Evolutionary conservation across 768 basidiomycete species (phyloP).

Genomic region (Ramaria sp.): DNA sequence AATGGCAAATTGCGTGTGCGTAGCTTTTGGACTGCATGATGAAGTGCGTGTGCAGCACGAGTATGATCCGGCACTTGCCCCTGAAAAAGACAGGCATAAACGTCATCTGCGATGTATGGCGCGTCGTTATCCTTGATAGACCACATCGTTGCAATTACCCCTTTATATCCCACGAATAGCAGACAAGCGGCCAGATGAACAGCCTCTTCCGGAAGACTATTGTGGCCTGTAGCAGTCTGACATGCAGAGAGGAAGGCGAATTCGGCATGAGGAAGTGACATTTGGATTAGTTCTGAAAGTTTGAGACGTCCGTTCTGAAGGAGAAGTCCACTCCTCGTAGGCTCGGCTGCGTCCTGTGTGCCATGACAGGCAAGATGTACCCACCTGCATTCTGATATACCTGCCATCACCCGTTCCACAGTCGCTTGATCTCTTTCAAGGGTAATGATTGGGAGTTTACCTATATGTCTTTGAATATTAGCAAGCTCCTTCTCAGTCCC

Average conservation of each 20-base stretch:
- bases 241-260: slow-evolving; percentile 39
- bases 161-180: slow-evolving; percentile 21
- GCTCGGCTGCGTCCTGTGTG: slow-evolving; percentile 14
- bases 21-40: neutral
- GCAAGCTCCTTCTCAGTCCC: slow-evolving; percentile 7
- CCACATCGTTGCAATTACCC: slow-evolving; percentile 36
- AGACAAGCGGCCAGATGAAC: slow-evolving; percentile 35
- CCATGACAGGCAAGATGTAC: slow-evolving; percentile 23
- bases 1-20: no score
- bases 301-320: slow-evolving; percentile 17
- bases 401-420: slow-evolving; percentile 5
- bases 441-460: neutral
- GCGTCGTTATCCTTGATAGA: slow-evolving; percentile 28
- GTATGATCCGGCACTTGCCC: neutral
- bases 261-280: slow-evolving; percentile 13
- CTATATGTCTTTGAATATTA: neutral
- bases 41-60: neutral
- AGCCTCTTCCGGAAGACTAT: slow-evolving; percentile 25
- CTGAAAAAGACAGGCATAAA: slow-evolving; percentile 18
- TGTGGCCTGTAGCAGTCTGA: slow-evolving; percentile 29
- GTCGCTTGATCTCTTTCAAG: slow-evolving; percentile 5
- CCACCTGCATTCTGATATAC: slow-evolving; percentile 9
- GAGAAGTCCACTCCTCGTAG: slow-evolving; percentile 20
- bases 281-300: slow-evolving; percentile 20
- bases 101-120: slow-evolving; percentile 20